Percentiles rank a stretch among this genome's conserved stretches.
Conservation (phyloP, 2,329 filamentous ascomycete species). For the Westerdykella sp. region DNA sequence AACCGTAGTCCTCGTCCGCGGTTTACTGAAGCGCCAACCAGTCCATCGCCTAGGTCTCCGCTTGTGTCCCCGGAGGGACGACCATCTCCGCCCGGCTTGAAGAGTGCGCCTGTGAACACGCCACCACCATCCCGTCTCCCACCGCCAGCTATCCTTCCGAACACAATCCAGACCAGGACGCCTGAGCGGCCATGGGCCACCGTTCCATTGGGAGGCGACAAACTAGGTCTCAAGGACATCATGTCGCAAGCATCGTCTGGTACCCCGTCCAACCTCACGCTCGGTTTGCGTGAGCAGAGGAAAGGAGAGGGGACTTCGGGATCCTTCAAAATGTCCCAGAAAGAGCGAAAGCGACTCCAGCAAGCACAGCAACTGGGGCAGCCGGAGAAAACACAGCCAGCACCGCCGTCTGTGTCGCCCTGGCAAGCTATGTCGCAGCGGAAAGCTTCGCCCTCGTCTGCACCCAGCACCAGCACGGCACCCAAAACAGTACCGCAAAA, state of each 20-base stretch:
- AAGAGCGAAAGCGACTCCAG: constrained; percentile 67
- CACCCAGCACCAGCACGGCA: constrained; percentile 11
- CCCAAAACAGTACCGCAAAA: constrained; percentile 11
- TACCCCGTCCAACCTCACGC: constrained; percentile 48
- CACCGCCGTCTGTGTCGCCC: constrained; percentile 28
- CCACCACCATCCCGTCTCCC: not conserved
- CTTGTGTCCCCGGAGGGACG: constrained; percentile 16
- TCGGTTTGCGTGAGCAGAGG: constrained; percentile 45
- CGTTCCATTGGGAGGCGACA: constrained; percentile 51
- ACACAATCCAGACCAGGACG: constrained; percentile 18
- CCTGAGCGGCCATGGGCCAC: constrained; percentile 48
- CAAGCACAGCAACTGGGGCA: constrained; percentile 34
- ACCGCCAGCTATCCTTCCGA: constrained; percentile 10
- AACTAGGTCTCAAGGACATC: constrained; percentile 70
- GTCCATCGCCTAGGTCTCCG: not conserved
- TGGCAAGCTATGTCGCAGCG: constrained; percentile 30
- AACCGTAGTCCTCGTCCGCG: constrained; percentile 16
- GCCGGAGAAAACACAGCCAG: constrained; percentile 24
- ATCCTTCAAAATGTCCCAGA: constrained; percentile 71
- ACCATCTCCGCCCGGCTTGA: constrained; percentile 9
- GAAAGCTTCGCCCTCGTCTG: constrained; percentile 20
- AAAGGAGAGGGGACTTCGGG: constrained; percentile 30
- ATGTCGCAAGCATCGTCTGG: constrained; percentile 56
- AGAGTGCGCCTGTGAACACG: not conserved
- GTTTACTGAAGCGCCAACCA: constrained; percentile 9